Conservation (phyloP, 768 basidiomycete species). For the Ramaria sp. region DNA sequence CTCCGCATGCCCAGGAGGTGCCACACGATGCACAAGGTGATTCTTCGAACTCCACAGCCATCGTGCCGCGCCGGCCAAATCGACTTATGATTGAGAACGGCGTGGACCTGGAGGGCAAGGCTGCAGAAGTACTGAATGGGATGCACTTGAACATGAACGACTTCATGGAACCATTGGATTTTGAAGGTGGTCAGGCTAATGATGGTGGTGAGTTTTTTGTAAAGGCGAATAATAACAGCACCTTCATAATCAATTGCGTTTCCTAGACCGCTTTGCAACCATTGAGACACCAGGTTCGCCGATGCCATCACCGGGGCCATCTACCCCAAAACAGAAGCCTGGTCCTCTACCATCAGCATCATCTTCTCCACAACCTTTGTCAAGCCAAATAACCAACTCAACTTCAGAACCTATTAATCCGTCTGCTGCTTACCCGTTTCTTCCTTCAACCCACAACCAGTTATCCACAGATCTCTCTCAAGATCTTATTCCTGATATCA, state of each 20-base stretch:
- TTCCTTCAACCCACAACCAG: not conserved
- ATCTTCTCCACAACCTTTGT: not conserved
- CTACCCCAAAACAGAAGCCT: constrained; percentile 13
- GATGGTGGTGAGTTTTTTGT: constrained; percentile 10
- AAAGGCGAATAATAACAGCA: not conserved
- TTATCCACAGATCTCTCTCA: not conserved
- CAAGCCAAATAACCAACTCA: not conserved
- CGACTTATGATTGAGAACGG: constrained; percentile 62
- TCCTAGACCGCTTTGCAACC: constrained; percentile 30
- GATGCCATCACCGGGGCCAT: constrained; percentile 26
- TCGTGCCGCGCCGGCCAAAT: constrained; percentile 39
- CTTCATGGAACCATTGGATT: constrained; percentile 9
- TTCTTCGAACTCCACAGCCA: constrained; percentile 27
- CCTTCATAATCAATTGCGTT: constrained; percentile 1
- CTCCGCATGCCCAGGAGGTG: constrained; percentile 22
- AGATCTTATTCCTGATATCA: not conserved
- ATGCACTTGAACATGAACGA: not conserved
- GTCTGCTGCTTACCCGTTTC: not conserved
- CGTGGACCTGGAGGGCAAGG: constrained; percentile 22
- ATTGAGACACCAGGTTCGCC: constrained; percentile 36
- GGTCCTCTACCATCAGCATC: not conserved
- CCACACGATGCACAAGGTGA: constrained; percentile 24
- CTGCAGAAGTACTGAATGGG: constrained; percentile 19
- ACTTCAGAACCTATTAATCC: constrained; percentile 18
- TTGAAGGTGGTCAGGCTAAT: constrained; percentile 4